These are phyloP conservation scores for Xanthoconium separans DNA, from an alignment of 1,284 basidiomycete genomes.

Conservation along the genomic window DNA sequence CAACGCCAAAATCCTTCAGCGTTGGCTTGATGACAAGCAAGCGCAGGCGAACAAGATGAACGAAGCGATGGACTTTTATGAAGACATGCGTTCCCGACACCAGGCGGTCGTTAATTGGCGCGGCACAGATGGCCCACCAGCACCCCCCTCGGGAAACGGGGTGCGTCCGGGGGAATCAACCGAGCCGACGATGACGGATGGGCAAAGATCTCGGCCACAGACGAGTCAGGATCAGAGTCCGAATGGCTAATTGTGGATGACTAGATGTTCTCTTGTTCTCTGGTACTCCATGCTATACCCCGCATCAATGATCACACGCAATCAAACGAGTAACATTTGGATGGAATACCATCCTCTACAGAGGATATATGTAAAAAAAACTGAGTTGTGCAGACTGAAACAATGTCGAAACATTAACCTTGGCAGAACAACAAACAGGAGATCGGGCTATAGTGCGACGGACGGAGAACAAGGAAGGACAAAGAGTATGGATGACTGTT, in stretches of 20 bases:
- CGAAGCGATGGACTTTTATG: constrained; percentile 82
- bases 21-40: constrained; percentile 95
- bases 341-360: constrained; percentile 30
- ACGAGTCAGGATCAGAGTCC: constrained; percentile 76
- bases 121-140: constrained; percentile 38
- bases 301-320: constrained; percentile 4
- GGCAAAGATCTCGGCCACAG: constrained; percentile 64
- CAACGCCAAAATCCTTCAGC: constrained; percentile 91
- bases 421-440: constrained; percentile 19
- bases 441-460: constrained; percentile 21
- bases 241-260: constrained; percentile 77
- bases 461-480: constrained; percentile 22
- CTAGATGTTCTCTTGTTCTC: constrained; percentile 13
- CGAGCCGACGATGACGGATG: constrained; percentile 63
- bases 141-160: constrained; percentile 61
- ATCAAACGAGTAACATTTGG: constrained; percentile 29
- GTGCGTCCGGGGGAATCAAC: constrained; percentile 49
- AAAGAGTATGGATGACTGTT: constrained; percentile 31
- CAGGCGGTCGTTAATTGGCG: constrained; percentile 57
- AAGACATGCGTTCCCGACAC: constrained; percentile 72
- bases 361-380: constrained; percentile 25
- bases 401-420: constrained; percentile 23
- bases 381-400: constrained; percentile 22
- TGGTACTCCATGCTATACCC: constrained; percentile 25
- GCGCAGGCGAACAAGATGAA: constrained; percentile 94